These are phyloP conservation scores for Paramecium pentaurelia DNA, from an alignment of 73 alveolate genomes.

Conservation along the genomic window DNA sequence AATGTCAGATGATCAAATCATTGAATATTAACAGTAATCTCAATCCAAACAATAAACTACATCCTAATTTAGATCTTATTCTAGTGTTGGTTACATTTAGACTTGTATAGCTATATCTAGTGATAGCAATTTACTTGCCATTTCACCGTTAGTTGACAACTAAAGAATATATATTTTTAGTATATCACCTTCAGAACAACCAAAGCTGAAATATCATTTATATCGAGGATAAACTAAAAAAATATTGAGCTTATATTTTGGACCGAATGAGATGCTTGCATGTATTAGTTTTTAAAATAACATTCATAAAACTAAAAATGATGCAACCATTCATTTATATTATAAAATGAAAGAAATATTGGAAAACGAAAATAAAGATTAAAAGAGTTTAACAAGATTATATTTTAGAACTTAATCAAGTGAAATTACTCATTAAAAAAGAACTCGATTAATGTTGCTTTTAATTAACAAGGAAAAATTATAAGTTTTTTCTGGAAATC, in stretches of 20 bases:
- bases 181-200: background rate
- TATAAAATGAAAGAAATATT: background rate
- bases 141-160: background rate
- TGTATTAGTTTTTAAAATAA: background rate
- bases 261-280: background rate
- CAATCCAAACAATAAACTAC: background rate
- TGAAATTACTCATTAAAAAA: background rate
- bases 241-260: background rate
- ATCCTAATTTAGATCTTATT: background rate
- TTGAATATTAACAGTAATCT: background rate
- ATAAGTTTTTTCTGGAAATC: background rate
- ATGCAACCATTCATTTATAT: conserved; percentile 9
- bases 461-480: background rate
- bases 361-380: background rate
- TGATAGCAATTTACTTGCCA: background rate
- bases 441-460: background rate
- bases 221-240: conserved; percentile 15
- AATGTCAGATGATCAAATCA: background rate
- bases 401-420: background rate
- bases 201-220: background rate
- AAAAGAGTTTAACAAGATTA: background rate
- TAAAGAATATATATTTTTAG: background rate
- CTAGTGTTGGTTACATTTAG: background rate
- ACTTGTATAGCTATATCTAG: background rate
- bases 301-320: background rate